Percentiles rank a stretch among this genome's conserved stretches.
phyloP scores from a whole-genome alignment of 2,329 filamentous ascomycete species.

The Fusarium gaditjirri region DNA sequence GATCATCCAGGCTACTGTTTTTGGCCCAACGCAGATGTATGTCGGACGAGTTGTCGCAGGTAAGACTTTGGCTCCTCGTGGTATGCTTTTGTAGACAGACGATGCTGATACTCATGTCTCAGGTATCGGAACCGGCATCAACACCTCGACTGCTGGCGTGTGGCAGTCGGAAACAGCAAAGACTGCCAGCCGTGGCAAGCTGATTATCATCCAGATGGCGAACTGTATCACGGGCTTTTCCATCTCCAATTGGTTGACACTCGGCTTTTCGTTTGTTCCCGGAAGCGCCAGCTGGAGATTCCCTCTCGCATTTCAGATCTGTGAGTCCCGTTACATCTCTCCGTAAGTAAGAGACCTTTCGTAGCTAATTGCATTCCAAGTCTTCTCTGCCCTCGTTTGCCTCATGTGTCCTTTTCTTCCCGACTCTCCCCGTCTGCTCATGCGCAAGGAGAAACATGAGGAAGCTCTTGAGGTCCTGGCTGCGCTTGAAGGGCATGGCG shows the following conservation, averaged over 20 bases:
- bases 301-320: neutral
- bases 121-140: neutral
- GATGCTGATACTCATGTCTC: neutral
- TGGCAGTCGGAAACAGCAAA: neutral
- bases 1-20: neutral
- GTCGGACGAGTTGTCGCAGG: neutral
- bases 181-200: neutral
- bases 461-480: neutral
- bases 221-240: neutral
- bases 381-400: neutral
- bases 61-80: neutral
- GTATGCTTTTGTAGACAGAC: neutral
- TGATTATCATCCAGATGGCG: neutral
- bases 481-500: neutral
- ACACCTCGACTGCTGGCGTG: neutral
- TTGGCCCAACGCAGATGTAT: neutral
- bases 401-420: neutral
- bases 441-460: neutral
- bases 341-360: rapidly evolving
- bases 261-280: neutral
- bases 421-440: neutral
- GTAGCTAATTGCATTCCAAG: neutral
- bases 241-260: neutral
- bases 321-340: neutral
- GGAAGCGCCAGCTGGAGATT: neutral